These are phyloP conservation scores for Scheffersomyces parashehatae DNA, from an alignment of 1,139 yeast genomes.

Conservation along the genomic window DNA sequence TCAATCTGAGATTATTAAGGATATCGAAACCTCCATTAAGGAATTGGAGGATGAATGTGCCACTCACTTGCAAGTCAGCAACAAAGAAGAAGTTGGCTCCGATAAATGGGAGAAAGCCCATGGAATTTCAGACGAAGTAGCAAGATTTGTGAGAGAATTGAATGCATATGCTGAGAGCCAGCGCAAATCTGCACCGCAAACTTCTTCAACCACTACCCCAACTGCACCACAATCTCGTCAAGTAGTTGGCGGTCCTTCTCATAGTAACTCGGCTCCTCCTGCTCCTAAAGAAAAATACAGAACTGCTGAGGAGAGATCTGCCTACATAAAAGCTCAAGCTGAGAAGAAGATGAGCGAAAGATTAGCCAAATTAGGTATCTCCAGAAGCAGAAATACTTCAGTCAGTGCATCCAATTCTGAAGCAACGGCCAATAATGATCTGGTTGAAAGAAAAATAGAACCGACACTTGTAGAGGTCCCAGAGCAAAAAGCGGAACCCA, in stretches of 20 bases:
- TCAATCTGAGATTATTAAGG: slow-evolving; percentile 62
- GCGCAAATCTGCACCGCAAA: neutral
- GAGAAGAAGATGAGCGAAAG: slow-evolving; percentile 87
- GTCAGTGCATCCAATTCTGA: slow-evolving; percentile 1
- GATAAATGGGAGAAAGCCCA: slow-evolving; percentile 85
- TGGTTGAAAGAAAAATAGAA: no score
- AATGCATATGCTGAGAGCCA: slow-evolving; percentile 20
- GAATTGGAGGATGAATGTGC: slow-evolving; percentile 68
- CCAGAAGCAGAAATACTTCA: slow-evolving; percentile 32
- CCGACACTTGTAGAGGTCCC: neutral
- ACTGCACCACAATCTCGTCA: slow-evolving; percentile 6
- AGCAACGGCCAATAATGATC: neutral
- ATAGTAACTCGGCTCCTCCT: slow-evolving; percentile 8
- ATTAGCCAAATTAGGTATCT: slow-evolving; percentile 80
- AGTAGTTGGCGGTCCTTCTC: slow-evolving; percentile 2
- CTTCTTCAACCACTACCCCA: slow-evolving; percentile 2
- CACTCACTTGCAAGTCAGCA: slow-evolving; percentile 42
- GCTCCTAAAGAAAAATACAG: slow-evolving; percentile 19
- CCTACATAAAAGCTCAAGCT: slow-evolving; percentile 87
- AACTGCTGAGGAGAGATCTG: slow-evolving; percentile 70
- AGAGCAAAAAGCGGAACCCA: slow-evolving; percentile 1
- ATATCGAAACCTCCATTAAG: slow-evolving; percentile 71
- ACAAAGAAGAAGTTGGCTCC: slow-evolving; percentile 53
- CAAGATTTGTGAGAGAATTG: slow-evolving; percentile 60
- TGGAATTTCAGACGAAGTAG: slow-evolving; percentile 68